phyloP scores from a whole-genome alignment of 176 grass and related monocot species.

The Saccharum spontaneum region DNA sequence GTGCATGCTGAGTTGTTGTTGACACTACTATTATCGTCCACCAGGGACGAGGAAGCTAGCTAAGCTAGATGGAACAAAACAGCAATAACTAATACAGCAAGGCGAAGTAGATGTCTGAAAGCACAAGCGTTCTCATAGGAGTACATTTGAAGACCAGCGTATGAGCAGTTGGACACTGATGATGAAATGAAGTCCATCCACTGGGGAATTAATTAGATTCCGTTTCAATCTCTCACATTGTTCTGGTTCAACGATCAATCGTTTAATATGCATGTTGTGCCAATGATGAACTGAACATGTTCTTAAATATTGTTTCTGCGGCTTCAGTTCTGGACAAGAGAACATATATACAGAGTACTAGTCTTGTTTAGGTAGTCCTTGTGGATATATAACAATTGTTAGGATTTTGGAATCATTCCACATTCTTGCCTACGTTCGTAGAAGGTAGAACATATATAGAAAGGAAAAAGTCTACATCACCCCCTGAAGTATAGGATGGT shows the following conservation, averaged over 20 bases:
- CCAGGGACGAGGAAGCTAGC: neutral
- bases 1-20: neutral
- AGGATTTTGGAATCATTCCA: conserved; percentile 1
- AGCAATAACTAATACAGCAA: neutral
- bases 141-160: no score
- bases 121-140: neutral
- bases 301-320: neutral
- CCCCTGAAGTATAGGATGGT: no score
- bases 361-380: neutral
- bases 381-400: neutral
- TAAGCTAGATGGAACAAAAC: neutral
- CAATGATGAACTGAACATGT: neutral
- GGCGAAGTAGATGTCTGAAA: neutral
- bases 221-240: neutral
- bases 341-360: neutral
- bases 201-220: neutral
- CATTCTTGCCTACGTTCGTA: neutral
- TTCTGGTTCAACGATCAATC: neutral
- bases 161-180: neutral
- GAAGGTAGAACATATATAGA: neutral
- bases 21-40: neutral
- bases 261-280: neutral
- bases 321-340: neutral
- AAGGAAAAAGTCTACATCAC: no score
- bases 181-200: neutral